These are phyloP conservation scores for Pharus latifolius DNA, from an alignment of 176 grass and related monocot genomes.

Conservation along the genomic window DNA sequence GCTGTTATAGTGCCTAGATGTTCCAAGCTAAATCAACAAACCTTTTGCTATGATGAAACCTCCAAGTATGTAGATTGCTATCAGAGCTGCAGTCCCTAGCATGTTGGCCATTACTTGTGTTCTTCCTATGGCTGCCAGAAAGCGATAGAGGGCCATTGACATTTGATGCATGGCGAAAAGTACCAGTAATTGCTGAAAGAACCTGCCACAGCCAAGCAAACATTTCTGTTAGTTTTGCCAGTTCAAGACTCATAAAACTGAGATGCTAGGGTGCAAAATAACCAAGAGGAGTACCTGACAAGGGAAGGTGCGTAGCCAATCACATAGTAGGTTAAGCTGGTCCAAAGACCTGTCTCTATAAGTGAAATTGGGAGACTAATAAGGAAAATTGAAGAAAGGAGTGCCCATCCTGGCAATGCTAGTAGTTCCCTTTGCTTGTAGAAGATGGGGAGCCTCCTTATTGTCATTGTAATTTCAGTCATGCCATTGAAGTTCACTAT, in stretches of 20 bases:
- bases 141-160: slow-evolving; percentile 77
- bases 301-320: slow-evolving; percentile 82
- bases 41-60: slow-evolving; percentile 92
- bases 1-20: slow-evolving; percentile 7
- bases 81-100: slow-evolving; percentile 50
- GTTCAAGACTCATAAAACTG: background rate
- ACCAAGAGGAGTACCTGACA: slow-evolving; percentile 44
- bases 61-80: slow-evolving; percentile 59
- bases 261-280: background rate
- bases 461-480: slow-evolving; percentile 91
- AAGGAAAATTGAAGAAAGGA: slow-evolving; percentile 71
- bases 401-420: slow-evolving; percentile 79
- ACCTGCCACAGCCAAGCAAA: slow-evolving; percentile 38
- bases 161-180: slow-evolving; percentile 87
- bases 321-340: slow-evolving; percentile 77
- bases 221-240: background rate
- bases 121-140: slow-evolving; percentile 68
- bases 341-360: slow-evolving; percentile 79
- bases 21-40: slow-evolving; percentile 27
- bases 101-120: slow-evolving; percentile 88
- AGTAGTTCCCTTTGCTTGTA: slow-evolving; percentile 92
- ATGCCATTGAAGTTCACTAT: slow-evolving; percentile 92
- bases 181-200: slow-evolving; percentile 68
- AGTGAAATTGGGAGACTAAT: slow-evolving; percentile 70
- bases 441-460: slow-evolving; percentile 80